Percentiles rank a stretch among this genome's conserved stretches.
Conservation (phyloP, 768 basidiomycete species). For the Suillus americanus region DNA sequence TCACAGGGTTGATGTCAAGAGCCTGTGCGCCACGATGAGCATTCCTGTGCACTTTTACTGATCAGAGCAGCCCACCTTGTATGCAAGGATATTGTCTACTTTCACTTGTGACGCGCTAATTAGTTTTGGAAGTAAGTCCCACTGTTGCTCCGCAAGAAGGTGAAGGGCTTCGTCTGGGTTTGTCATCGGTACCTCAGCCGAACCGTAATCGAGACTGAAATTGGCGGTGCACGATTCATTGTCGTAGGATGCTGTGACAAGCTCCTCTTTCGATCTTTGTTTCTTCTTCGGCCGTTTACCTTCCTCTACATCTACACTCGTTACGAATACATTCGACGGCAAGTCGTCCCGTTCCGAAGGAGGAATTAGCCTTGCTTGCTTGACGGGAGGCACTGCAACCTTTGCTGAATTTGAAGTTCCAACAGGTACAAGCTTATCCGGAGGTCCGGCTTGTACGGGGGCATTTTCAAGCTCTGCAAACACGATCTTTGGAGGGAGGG, state of each 20-base stretch:
- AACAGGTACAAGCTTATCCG: slow-evolving; percentile 6
- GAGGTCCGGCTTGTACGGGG: background rate
- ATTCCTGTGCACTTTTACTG: background rate
- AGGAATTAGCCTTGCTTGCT: slow-evolving; percentile 46
- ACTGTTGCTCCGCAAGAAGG: slow-evolving; percentile 13
- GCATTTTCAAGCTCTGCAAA: slow-evolving; percentile 35
- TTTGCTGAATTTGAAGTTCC: slow-evolving; percentile 8
- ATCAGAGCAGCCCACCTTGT: slow-evolving; percentile 42
- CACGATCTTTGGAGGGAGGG: slow-evolving; percentile 50
- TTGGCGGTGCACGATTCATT: slow-evolving; percentile 5
- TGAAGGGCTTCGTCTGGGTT: slow-evolving; percentile 10
- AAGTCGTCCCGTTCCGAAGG: slow-evolving; percentile 62
- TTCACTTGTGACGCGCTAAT: slow-evolving; percentile 25
- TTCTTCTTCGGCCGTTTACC: slow-evolving; percentile 35
- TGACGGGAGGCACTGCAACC: background rate
- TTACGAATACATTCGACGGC: slow-evolving; percentile 67
- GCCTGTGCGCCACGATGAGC: slow-evolving; percentile 35
- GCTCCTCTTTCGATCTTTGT: slow-evolving; percentile 21
- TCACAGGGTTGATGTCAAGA: slow-evolving; percentile 57
- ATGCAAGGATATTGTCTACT: slow-evolving; percentile 39
- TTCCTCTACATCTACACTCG: slow-evolving; percentile 68
- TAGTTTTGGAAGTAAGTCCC: slow-evolving; percentile 24
- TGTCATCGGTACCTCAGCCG: background rate
- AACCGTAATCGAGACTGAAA: slow-evolving; percentile 19
- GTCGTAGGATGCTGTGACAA: slow-evolving; percentile 14